Conservation (phyloP, 495 filamentous ascomycete species). For the Clavariopsis aquatica region DNA sequence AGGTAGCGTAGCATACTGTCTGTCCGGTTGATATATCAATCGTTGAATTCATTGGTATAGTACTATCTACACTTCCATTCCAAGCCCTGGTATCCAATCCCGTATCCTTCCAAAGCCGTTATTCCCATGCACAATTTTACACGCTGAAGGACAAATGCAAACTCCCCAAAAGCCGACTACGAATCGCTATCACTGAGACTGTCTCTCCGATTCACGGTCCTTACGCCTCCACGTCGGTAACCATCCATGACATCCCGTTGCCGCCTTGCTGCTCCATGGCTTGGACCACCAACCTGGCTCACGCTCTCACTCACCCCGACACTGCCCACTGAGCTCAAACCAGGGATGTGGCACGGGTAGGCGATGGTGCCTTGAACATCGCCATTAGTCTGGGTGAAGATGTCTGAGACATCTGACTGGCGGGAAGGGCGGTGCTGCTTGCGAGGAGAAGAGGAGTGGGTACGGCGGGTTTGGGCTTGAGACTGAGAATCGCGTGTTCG, state of each 20-base stretch:
- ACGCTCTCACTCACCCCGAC: slow-evolving; percentile 47
- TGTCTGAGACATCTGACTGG: slow-evolving; percentile 34
- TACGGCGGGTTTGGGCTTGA: slow-evolving; percentile 4
- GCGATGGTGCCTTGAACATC: slow-evolving; percentile 71
- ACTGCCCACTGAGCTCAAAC: slow-evolving; percentile 58
- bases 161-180: neutral
- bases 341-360: slow-evolving; percentile 79
- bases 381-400: slow-evolving; percentile 50
- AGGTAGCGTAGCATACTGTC: neutral
- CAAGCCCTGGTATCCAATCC: neutral
- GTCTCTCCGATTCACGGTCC: slow-evolving; percentile 47
- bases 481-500: slow-evolving; percentile 10
- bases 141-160: neutral
- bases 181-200: slow-evolving; percentile 60
- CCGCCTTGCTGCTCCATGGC: slow-evolving; percentile 20
- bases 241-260: slow-evolving; percentile 45
- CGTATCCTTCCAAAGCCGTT: neutral
- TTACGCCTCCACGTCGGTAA: slow-evolving; percentile 51
- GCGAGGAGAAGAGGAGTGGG: slow-evolving; percentile 26
- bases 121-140: neutral
- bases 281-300: slow-evolving; percentile 37
- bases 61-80: neutral
- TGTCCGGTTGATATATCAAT: neutral
- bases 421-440: slow-evolving; percentile 34
- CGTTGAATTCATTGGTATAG: slow-evolving; percentile 2